These are phyloP conservation scores for Lodderomyces parapsilosis DNA, from an alignment of 1,139 yeast genomes.

Conservation along the genomic window DNA sequence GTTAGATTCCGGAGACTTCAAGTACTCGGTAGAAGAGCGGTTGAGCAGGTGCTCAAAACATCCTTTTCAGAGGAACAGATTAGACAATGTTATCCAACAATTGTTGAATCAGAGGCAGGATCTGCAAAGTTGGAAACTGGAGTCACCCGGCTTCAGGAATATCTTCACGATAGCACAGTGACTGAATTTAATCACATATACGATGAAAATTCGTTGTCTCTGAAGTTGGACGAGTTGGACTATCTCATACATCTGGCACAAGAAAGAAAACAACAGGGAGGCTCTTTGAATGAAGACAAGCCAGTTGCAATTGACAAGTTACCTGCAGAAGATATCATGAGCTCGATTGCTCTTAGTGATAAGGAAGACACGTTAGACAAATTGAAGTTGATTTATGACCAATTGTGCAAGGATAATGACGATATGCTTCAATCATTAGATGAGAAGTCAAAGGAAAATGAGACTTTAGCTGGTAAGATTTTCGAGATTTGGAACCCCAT, in stretches of 20 bases:
- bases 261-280: constrained; percentile 19
- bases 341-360: constrained; percentile 27
- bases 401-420: constrained; percentile 36
- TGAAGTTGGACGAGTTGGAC: constrained; percentile 64
- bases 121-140: constrained; percentile 53
- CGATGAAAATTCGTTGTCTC: constrained; percentile 57
- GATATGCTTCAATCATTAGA: constrained; percentile 27
- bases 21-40: constrained; percentile 62
- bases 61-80: constrained; percentile 61
- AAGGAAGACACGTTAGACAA: constrained; percentile 27
- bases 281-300: neutral
- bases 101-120: constrained; percentile 53
- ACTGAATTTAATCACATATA: constrained; percentile 68
- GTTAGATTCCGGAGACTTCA: constrained; percentile 55
- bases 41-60: constrained; percentile 61
- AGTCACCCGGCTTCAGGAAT: constrained; percentile 56
- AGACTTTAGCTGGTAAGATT: constrained; percentile 2
- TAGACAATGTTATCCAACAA: constrained; percentile 63
- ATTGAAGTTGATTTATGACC: constrained; percentile 32
- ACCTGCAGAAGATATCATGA: constrained; percentile 34
- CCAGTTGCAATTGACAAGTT: constrained; percentile 34
- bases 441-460: constrained; percentile 22
- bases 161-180: constrained; percentile 58
- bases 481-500: constrained; percentile 3
- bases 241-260: constrained; percentile 58